A percentile compares a stretch with the other conserved stretches of the same genome.
phyloP scores from a whole-genome alignment of 2,329 filamentous ascomycete genomes.

The Colletotrichum navitas region DNA sequence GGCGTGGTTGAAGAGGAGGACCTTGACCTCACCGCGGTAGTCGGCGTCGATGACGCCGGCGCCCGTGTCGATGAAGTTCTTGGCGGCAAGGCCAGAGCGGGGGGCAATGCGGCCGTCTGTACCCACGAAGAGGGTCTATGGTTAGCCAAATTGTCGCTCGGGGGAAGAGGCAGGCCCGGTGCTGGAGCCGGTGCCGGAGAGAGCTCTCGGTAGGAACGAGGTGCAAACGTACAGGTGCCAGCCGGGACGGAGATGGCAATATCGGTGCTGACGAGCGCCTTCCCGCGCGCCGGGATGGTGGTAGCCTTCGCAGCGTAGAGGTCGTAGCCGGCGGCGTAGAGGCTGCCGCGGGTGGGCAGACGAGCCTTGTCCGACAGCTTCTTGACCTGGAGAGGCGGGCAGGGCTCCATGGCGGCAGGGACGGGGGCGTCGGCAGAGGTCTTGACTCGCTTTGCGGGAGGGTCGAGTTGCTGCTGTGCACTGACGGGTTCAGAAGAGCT shows the following conservation, averaged over 20 bases:
- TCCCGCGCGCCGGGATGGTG: conserved; percentile 83
- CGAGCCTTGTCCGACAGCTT: conserved; percentile 85
- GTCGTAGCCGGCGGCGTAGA: conserved; percentile 94
- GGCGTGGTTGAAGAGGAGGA: conserved; percentile 92
- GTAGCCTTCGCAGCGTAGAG: conserved; percentile 84
- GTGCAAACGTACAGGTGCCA: conserved; percentile 81
- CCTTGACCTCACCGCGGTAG: conserved; percentile 93
- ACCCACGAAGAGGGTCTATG: not conserved
- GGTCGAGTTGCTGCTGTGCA: conserved; percentile 67
- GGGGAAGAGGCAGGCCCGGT: not conserved
- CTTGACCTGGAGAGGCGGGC: conserved; percentile 84
- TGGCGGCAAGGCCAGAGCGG: conserved; percentile 89
- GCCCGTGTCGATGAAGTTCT: conserved; percentile 96
- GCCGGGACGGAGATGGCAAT: conserved; percentile 91
- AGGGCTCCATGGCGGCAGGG: conserved; percentile 54
- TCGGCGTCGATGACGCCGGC: conserved; percentile 98
- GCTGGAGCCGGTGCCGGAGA: not conserved
- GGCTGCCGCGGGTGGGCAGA: conserved; percentile 88
- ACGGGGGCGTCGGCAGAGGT: conserved; percentile 56
- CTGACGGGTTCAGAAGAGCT: conserved; percentile 53
- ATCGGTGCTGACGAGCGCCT: conserved; percentile 90
- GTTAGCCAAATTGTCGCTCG: conserved; percentile 18
- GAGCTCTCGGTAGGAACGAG: not conserved
- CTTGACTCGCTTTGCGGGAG: conserved; percentile 85
- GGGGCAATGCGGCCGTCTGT: conserved; percentile 90